These are phyloP conservation scores for Suillus weaverae DNA, from an alignment of 768 basidiomycete species.

Conservation along the genomic window DNA sequence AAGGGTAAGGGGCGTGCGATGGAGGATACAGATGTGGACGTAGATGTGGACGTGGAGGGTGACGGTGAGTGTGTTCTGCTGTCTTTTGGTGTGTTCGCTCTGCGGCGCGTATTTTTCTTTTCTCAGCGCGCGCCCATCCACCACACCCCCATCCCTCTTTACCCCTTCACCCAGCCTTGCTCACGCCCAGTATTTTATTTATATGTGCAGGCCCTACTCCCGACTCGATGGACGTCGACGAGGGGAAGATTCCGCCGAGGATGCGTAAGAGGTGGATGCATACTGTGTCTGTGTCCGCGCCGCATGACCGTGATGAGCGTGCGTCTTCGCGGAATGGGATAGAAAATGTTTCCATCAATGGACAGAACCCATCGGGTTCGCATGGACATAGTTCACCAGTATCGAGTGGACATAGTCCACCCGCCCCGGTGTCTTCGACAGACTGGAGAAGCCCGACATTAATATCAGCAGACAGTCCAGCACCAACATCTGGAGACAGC, in stretches of 20 bases:
- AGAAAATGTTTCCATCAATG: neutral
- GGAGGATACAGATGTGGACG: slow-evolving; percentile 5
- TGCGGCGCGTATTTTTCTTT: neutral
- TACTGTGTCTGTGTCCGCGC: neutral
- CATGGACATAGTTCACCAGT: neutral
- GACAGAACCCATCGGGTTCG: neutral
- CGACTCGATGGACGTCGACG: slow-evolving; percentile 19
- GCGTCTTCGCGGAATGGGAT: neutral
- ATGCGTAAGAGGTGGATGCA: slow-evolving; percentile 54
- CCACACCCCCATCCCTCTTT: too few relatives aligned
- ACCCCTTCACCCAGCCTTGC: neutral
- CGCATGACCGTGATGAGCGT: neutral
- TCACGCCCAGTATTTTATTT: neutral
- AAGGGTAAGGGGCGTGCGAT: slow-evolving; percentile 28
- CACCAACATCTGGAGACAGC: neutral
- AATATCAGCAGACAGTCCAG: slow-evolving; percentile 11
- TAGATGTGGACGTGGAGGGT: slow-evolving; percentile 20
- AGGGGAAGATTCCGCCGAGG: slow-evolving; percentile 57
- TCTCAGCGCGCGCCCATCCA: neutral
- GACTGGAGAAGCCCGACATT: slow-evolving; percentile 26
- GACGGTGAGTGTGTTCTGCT: slow-evolving; percentile 20
- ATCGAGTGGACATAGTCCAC: slow-evolving; percentile 2
- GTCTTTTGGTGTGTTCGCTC: neutral
- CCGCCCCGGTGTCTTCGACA: slow-evolving; percentile 16
- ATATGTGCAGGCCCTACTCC: slow-evolving; percentile 6